phyloP scores from a whole-genome alignment of 164 flowering plant species.

The Liriodendron chinense region DNA sequence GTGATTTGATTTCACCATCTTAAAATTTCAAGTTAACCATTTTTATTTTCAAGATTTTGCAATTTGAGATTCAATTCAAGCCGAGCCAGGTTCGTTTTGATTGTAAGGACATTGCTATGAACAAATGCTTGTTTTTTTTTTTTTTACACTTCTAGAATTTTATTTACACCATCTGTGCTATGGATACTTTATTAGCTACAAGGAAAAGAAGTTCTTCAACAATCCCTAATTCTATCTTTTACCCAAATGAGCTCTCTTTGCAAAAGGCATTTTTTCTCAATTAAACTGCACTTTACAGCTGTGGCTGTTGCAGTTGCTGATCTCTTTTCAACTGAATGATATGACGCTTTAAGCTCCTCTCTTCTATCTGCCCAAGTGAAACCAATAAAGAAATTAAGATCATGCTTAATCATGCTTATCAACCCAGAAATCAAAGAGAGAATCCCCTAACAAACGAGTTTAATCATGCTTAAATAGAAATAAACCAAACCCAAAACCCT shows the following conservation, averaged over 20 bases:
- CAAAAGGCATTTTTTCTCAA: not conserved
- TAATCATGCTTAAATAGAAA: too few species aligned
- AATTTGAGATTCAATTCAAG: not conserved
- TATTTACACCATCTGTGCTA: too few species aligned
- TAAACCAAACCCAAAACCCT: too few species aligned
- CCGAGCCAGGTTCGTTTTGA: not conserved
- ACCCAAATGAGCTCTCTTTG: not conserved
- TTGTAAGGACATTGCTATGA: not conserved
- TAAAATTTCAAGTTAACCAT: too few species aligned
- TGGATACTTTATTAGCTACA: not conserved
- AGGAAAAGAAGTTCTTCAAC: not conserved
- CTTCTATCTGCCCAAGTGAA: conserved; percentile 39
- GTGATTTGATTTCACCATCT: too few species aligned
- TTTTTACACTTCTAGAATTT: too few species aligned
- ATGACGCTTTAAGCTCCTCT: conserved; percentile 46
- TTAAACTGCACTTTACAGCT: not conserved
- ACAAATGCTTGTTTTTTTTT: not conserved
- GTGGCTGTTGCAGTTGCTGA: conserved; percentile 16
- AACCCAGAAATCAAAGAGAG: too few species aligned
- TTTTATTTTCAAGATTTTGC: not conserved
- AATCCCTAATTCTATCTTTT: not conserved
- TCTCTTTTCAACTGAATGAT: conserved; percentile 32
- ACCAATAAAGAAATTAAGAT: not conserved
- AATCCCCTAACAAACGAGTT: too few species aligned
- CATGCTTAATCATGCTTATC: too few species aligned